Evolutionary conservation across 148 eudicot species (phyloP), one percentile per base, ranked within the genome.

Genomic region (Amaranthus cruentus): DNA sequence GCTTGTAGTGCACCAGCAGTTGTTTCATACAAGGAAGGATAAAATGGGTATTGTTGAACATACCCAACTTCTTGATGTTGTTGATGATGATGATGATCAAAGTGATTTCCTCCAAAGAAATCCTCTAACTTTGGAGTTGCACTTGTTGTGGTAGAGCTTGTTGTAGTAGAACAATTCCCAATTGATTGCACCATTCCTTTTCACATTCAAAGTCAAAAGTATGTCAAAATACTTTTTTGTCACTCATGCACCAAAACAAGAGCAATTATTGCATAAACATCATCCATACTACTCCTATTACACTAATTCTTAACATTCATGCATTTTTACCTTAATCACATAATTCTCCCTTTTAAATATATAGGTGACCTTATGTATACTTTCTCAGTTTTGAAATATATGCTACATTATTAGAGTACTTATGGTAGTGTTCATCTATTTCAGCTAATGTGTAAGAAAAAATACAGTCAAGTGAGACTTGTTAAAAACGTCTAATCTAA

Each of bases 111-210:
- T 13, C 98, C 96, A 73, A 93, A 87, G 83, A 93, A 93, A 70
- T 91, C 89, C 70, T 91, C 98, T 9, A 91, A 82, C 78, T 93
- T 93, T 60, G 98, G 98, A 51, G 88, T 79, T 55, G 51, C 71
- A 62, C 46, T 21, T 43, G 69, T 47, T 12, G 58, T 67, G 10
- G 75, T 54, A 18, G 48, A 14, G 13, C 46, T 48, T 10, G 49
- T 57, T 46, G 81, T 78, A 42, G 68, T 71, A 14, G 79, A 70
- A 43, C 73, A 71, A 53, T 68, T 76, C 52, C 73, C 61, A 44
- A 88, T 69, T 61, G 63, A 80, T 76, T 78, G 82, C 67, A 83
- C 88, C 80, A 88, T 81, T 73, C 89, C 91, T 89, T 65, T 75
- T 66, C 44, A 54, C 48, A 57, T 57, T 67, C 67, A 57, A 70